Percentiles rank a stretch among this genome's conserved stretches.
phyloP scores from a whole-genome alignment of 306 rosid genomes.

The Medicago arabica region DNA sequence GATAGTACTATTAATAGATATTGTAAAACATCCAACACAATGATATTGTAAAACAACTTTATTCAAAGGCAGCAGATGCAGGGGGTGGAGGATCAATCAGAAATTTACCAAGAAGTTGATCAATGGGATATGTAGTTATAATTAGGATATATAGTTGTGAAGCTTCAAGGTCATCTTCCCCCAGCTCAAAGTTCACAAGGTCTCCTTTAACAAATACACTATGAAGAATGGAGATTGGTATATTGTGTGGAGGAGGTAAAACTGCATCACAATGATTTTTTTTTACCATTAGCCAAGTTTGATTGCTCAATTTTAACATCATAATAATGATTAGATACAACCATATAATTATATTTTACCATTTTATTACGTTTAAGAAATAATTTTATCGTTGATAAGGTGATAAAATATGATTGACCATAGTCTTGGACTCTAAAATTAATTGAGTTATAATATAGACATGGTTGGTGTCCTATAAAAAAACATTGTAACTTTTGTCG shows the following conservation, averaged over 20 bases:
- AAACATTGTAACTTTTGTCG: too few species aligned
- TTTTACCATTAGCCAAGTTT: not conserved
- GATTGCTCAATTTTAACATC: too few species aligned
- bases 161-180: constrained; percentile 48
- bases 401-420: too few species aligned
- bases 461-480: too few species aligned
- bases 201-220: constrained; percentile 50
- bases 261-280: constrained; percentile 37
- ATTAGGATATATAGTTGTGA: constrained; percentile 48
- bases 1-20: not conserved
- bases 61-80: constrained; percentile 48
- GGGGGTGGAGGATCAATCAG: constrained; percentile 44
- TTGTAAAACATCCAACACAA: too few species aligned
- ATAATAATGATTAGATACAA: too few species aligned
- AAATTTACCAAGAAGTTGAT: constrained; percentile 53
- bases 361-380: too few species aligned
- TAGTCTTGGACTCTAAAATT: too few species aligned
- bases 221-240: constrained; percentile 50
- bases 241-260: constrained; percentile 45
- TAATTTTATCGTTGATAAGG: too few species aligned
- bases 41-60: constrained; percentile 17
- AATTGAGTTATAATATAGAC: too few species aligned
- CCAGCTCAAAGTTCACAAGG: constrained; percentile 37
- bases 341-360: too few species aligned
- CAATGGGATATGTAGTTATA: constrained; percentile 39